Conservation (phyloP, 345 rosid genomes). For the Noccaea bulbosa region DNA sequence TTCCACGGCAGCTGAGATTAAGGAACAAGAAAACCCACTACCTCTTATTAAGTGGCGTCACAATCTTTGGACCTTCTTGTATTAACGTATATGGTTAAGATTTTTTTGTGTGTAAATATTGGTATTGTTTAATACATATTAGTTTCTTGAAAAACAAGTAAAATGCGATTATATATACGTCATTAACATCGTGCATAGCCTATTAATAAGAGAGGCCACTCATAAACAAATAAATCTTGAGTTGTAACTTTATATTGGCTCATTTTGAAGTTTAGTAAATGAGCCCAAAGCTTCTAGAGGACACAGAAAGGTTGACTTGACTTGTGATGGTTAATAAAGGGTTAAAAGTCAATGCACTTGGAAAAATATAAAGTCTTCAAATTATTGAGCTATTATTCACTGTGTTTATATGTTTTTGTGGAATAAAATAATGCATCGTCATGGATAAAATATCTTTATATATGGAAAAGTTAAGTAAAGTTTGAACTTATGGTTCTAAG, state of each 20-base stretch:
- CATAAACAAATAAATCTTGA: slow-evolving; percentile 6
- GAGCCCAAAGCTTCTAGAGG: slow-evolving; percentile 41
- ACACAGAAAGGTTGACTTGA: slow-evolving; percentile 46
- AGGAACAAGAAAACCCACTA: slow-evolving; percentile 42
- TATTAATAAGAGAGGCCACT: not conserved
- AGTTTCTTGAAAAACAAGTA: slow-evolving; percentile 35
- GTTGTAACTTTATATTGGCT: slow-evolving; percentile 12
- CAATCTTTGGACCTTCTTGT: slow-evolving; percentile 39
- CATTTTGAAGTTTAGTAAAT: not conserved
- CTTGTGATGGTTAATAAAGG: slow-evolving; percentile 27
- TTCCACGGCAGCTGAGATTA: slow-evolving; percentile 49
- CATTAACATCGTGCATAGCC: slow-evolving; percentile 15
- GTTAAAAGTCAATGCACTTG: slow-evolving; percentile 50
- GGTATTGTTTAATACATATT: slow-evolving; percentile 30
- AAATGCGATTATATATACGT: slow-evolving; percentile 16
- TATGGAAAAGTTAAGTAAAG: slow-evolving; percentile 36
- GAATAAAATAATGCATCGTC: slow-evolving; percentile 33
- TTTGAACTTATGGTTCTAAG: slow-evolving; percentile 39
- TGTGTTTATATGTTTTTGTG: slow-evolving; percentile 38
- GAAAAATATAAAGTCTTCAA: slow-evolving; percentile 38
- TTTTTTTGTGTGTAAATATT: slow-evolving; percentile 14
- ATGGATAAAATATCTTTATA: slow-evolving; percentile 31
- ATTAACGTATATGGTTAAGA: slow-evolving; percentile 32
- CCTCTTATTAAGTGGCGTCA: slow-evolving; percentile 44
- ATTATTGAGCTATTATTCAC: slow-evolving; percentile 42